Evolutionary conservation across 495 filamentous ascomycete species (phyloP).

Genomic region (Penicillium ucsense): DNA sequence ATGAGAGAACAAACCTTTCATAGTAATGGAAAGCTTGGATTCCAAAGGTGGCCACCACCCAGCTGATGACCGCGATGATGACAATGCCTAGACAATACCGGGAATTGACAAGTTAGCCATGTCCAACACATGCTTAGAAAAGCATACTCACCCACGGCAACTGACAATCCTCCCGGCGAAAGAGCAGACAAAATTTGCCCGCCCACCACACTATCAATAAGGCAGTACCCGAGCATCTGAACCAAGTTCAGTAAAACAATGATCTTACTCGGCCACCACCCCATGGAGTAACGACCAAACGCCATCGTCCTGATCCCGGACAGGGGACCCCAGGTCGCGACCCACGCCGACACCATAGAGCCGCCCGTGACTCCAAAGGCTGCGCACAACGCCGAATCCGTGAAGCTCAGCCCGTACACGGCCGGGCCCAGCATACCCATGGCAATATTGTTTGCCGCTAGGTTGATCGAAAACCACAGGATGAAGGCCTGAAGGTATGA

Average conservation of each 20-base stretch:
- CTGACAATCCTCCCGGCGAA: slow-evolving; percentile 48
- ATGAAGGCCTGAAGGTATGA: slow-evolving; percentile 54
- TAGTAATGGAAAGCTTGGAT: slow-evolving; percentile 64
- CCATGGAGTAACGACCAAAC: slow-evolving; percentile 64
- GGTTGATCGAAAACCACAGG: slow-evolving; percentile 68
- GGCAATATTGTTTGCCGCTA: slow-evolving; percentile 67
- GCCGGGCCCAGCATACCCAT: slow-evolving; percentile 63
- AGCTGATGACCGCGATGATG: slow-evolving; percentile 55
- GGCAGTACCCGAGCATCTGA: slow-evolving; percentile 59
- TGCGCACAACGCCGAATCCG: slow-evolving; percentile 55
- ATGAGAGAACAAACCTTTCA: slow-evolving; percentile 41
- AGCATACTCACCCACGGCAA: slow-evolving; percentile 45
- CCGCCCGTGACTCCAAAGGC: slow-evolving; percentile 56
- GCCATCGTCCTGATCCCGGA: slow-evolving; percentile 67
- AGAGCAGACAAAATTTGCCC: slow-evolving; percentile 71
- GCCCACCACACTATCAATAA: slow-evolving; percentile 62
- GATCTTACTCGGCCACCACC: slow-evolving; percentile 72
- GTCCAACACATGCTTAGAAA: background rate
- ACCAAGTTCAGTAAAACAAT: slow-evolving; percentile 63
- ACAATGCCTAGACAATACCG: slow-evolving; percentile 46
- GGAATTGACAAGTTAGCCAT: background rate
- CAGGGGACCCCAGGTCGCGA: slow-evolving; percentile 61
- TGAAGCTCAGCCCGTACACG: slow-evolving; percentile 59
- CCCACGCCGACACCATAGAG: slow-evolving; percentile 51
- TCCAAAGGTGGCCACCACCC: slow-evolving; percentile 62